Base-by-base conservation (phyloP, 257 asterid species). In the Gentiana macrophylla region DNA sequence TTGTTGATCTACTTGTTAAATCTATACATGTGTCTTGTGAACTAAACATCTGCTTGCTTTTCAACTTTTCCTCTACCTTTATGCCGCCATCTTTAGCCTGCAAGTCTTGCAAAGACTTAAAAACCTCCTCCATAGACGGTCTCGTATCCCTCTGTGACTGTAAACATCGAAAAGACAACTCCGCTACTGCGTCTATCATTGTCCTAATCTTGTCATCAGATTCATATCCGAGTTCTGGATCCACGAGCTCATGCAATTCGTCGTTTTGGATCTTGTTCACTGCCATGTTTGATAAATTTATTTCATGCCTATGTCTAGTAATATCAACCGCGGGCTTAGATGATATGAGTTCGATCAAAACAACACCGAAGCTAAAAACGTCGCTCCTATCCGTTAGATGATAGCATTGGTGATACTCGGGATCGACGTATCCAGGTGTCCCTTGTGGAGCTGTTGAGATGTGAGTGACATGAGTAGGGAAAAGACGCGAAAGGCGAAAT, bases 401-500 rank as follows among this genome's bases (percentile, higher is more conserved):
- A 75, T 85, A 89, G 72, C 80, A 83, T 32, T 83, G 80, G 49
- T 89, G 82, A 66, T 89, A 86, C 73, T 85, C 94, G 0, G 97
- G 97, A 67, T 89, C 94, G 0, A 86, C 95, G 32, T 86, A 89
- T 60, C 95, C 95, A 0, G 94, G 97, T 2, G 95, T 86, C 41
- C 97, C 97, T 62, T 89, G 97, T 33, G 97, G 95, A 37, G 95
- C 95, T 2, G 95, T 86, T 10, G 97, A 83, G 56, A 86, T 79
- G 36, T 89, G 97, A 2, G 89, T 86, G 35, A 58, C 94, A 15
- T 80, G 59, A 6, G 32, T 71, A 12, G 95, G 95, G 78, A 81
- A 79, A 33, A 77, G 62, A 4, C 95, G 68, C 4, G 95, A 89
- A 32, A 89, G 55, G 33, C 97, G 47, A 89, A 89, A 64, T 89